Conservation (phyloP, 225 moss, liverwort and hornwort species). For the Thuidium tamariscinum region DNA sequence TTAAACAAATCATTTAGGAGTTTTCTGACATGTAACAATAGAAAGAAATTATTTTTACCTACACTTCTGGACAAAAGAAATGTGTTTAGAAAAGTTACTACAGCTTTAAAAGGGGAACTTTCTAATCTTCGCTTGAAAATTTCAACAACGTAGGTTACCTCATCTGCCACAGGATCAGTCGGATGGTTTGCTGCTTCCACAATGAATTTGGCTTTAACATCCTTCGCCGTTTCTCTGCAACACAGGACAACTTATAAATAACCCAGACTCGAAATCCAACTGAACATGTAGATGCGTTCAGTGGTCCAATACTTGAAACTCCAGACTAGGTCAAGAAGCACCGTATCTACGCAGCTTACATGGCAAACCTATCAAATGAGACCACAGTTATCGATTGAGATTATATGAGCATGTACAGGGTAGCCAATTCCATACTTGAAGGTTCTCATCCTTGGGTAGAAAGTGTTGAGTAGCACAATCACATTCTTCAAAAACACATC, state of each 20-base stretch:
- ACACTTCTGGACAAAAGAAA: not conserved
- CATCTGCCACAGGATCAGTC: conserved; percentile 85
- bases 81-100: not conserved
- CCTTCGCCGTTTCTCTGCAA: conserved; percentile 72
- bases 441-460: not conserved
- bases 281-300: not conserved
- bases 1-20: not conserved
- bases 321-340: not conserved
- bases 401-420: not conserved
- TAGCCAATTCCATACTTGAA: not conserved
- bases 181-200: conserved; percentile 98
- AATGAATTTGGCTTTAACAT: conserved; percentile 79
- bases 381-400: not conserved
- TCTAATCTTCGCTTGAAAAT: not conserved
- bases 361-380: not conserved
- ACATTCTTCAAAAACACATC: not conserved
- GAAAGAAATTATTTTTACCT: not conserved
- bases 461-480: no score
- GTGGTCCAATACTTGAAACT: not conserved
- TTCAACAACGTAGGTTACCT: conserved; percentile 22
- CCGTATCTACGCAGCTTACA: not conserved
- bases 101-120: not conserved
- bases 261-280: not conserved
- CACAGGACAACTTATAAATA: not conserved
- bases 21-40: not conserved